These are phyloP conservation scores for Candida vartiovaarae DNA, from an alignment of 805 yeast species.

Conservation along the genomic window DNA sequence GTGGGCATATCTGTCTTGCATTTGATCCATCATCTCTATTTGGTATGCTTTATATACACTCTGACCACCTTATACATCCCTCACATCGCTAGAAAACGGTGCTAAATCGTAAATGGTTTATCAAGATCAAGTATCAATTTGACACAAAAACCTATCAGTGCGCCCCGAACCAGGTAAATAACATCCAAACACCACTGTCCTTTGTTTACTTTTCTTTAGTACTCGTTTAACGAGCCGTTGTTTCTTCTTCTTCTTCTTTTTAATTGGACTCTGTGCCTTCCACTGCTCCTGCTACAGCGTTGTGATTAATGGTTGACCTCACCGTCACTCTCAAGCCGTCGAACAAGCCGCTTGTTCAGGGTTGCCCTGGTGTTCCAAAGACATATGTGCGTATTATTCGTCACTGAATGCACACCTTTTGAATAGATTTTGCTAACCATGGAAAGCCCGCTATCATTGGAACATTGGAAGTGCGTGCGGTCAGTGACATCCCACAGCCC, in stretches of 20 bases:
- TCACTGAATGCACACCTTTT: no score
- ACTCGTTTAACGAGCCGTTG: not conserved
- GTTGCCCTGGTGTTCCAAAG: conserved; percentile 64
- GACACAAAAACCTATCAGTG: not conserved
- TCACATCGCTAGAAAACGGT: no score
- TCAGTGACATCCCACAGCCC: conserved; percentile 38
- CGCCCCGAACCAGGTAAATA: not conserved
- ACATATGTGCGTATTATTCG: conserved; percentile 25
- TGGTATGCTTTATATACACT: no score
- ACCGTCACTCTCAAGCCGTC: conserved; percentile 38
- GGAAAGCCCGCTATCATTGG: conserved; percentile 48
- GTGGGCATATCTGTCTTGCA: no score
- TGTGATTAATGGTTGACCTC: conserved; percentile 10
- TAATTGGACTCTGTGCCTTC: no score
- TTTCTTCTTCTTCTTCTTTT: not conserved
- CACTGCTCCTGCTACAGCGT: not conserved
- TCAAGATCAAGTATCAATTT: no score
- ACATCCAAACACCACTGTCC: not conserved
- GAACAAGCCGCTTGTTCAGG: conserved; percentile 46
- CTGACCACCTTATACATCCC: no score
- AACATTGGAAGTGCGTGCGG: conserved; percentile 46
- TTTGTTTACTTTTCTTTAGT: no score
- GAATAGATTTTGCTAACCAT: not conserved
- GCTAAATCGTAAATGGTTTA: no score
- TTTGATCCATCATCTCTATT: no score